Percentiles rank a stretch among this genome's conserved stretches.
phyloP scores from a whole-genome alignment of 805 yeast species.

The Candida methanosorbosa region DNA sequence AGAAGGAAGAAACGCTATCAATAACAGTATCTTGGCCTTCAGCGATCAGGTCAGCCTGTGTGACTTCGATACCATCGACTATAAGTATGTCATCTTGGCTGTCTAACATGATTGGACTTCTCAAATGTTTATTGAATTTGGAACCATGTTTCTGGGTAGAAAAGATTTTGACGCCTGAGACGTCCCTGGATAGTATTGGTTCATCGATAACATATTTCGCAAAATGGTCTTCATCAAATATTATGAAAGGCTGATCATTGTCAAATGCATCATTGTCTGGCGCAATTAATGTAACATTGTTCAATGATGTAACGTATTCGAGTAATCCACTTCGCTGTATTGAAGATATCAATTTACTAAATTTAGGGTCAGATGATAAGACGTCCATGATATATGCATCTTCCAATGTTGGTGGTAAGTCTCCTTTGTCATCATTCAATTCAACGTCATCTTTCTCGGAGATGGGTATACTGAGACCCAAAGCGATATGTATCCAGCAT shows the following conservation, averaged over 20 bases:
- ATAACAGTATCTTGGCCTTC: conserved; percentile 56
- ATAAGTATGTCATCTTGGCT: conserved; percentile 22
- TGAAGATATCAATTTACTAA: conserved; percentile 50
- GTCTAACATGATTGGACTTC: conserved; percentile 25
- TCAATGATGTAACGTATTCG: conserved; percentile 48
- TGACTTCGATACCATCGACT: conserved; percentile 38
- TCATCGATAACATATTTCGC: conserved; percentile 27
- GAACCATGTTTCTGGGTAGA: conserved; percentile 18
- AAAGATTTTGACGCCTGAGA: conserved; percentile 19
- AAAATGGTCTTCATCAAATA: neutral
- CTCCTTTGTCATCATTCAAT: no score
- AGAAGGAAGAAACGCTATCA: conserved; percentile 47
- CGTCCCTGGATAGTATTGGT: conserved; percentile 19
- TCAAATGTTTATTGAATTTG: conserved; percentile 7
- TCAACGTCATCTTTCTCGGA: no score
- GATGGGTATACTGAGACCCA: no score
- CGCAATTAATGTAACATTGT: conserved; percentile 67
- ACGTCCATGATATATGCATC: conserved; percentile 65
- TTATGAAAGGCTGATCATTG: neutral
- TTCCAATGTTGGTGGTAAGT: no score
- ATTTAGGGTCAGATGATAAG: conserved; percentile 59
- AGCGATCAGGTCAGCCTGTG: conserved; percentile 51
- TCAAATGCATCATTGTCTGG: conserved; percentile 73
- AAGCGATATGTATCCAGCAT: no score
- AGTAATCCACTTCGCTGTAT: conserved; percentile 57